A percentile compares a stretch with the other conserved stretches of the same genome.
These are phyloP conservation scores for Thuidium tamariscinum DNA, from an alignment of 225 moss, liverwort and hornwort genomes.

Conservation along the genomic window DNA sequence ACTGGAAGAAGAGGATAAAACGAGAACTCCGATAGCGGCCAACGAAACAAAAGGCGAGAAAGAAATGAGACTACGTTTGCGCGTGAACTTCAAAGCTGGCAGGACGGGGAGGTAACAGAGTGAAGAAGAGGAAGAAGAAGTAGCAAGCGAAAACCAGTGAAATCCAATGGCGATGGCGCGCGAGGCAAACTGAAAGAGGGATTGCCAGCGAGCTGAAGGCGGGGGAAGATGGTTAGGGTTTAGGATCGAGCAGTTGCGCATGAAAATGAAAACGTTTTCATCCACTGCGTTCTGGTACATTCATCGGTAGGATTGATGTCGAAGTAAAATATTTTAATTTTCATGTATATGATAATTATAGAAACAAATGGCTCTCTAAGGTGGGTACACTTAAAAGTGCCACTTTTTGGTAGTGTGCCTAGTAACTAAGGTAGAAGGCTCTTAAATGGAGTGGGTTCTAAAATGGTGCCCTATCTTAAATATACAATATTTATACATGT, in stretches of 20 bases:
- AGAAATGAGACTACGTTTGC: background rate
- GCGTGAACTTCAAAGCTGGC: background rate
- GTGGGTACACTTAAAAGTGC: too few species aligned
- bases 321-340: background rate
- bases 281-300: background rate
- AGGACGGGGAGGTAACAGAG: too few species aligned
- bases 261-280: background rate
- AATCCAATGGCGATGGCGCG: background rate
- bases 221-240: conserved; percentile 21
- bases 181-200: background rate
- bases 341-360: background rate
- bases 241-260: conserved; percentile 3
- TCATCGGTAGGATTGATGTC: background rate
- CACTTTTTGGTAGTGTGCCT: too few species aligned
- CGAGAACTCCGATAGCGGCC: background rate
- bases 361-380: background rate
- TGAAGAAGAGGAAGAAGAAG: background rate
- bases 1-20: background rate
- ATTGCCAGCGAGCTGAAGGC: background rate
- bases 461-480: too few species aligned
- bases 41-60: background rate
- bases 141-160: background rate
- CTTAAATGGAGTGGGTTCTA: too few species aligned
- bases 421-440: too few species aligned
- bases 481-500: too few species aligned